Percentiles rank a stretch among this genome's conserved stretches.
Conservation (phyloP, 805 yeast genomes). For the Candida easanensis region DNA sequence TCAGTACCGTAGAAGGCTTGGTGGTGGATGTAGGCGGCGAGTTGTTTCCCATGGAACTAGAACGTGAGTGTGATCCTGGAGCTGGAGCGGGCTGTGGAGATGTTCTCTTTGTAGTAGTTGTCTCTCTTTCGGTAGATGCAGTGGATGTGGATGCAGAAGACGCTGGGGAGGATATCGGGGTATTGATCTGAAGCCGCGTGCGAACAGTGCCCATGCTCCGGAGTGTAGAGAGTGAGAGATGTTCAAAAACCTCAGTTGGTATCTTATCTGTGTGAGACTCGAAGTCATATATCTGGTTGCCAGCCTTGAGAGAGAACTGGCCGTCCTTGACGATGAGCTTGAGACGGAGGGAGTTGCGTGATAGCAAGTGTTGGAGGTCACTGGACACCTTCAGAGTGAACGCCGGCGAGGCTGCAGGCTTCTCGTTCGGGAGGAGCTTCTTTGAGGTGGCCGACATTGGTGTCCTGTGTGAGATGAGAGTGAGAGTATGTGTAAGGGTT, state of each 20-base stretch:
- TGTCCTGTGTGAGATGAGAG: too few relatives aligned
- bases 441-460: not conserved
- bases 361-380: slow-evolving; percentile 11
- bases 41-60: not conserved
- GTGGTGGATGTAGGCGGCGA: not conserved
- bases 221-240: slow-evolving; percentile 22
- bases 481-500: too few relatives aligned
- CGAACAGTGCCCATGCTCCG: slow-evolving; percentile 20
- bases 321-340: slow-evolving; percentile 24
- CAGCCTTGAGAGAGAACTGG: slow-evolving; percentile 16
- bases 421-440: slow-evolving; percentile 4
- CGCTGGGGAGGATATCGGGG: slow-evolving; percentile 13
- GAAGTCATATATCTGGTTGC: slow-evolving; percentile 4
- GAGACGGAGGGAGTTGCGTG: slow-evolving; percentile 16
- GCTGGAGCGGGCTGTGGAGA: not conserved
- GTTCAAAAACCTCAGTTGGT: slow-evolving; percentile 21
- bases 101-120: not conserved
- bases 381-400: slow-evolving; percentile 12
- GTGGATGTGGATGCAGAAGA: not conserved
- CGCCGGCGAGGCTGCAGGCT: slow-evolving; percentile 7
- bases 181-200: slow-evolving; percentile 11
- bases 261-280: slow-evolving; percentile 7
- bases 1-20: slow-evolving; percentile 14
- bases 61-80: not conserved
- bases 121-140: not conserved